A percentile compares a stretch with the other conserved stretches of the same genome.
These are phyloP conservation scores for Colletotrichum tabaci DNA, from an alignment of 2,329 filamentous ascomycete species.

Conservation along the genomic window DNA sequence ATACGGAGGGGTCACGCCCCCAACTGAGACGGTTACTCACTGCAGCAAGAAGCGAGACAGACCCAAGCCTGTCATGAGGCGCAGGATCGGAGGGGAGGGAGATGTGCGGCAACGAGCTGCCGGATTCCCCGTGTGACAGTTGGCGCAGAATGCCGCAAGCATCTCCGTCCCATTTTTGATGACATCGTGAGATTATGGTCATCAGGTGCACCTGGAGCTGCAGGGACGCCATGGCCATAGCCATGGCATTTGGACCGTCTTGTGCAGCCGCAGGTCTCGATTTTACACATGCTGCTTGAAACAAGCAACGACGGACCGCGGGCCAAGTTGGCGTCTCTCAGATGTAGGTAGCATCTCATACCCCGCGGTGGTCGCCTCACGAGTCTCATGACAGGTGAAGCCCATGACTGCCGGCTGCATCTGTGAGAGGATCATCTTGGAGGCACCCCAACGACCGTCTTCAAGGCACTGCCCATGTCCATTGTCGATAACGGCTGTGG, in stretches of 20 bases:
- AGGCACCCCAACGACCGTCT: slow-evolving; percentile 2
- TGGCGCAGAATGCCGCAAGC: slow-evolving; percentile 11
- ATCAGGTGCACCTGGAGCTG: slow-evolving; percentile 16
- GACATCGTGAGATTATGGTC: slow-evolving; percentile 29
- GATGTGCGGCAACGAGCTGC: slow-evolving; percentile 11
- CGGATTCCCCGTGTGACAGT: slow-evolving; percentile 18
- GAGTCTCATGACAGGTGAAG: slow-evolving; percentile 28
- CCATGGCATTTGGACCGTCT: slow-evolving; percentile 5
- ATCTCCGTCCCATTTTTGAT: background rate
- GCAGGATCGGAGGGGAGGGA: slow-evolving; percentile 16
- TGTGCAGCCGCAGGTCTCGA: slow-evolving; percentile 2
- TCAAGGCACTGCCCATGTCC: background rate
- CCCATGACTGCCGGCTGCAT: slow-evolving; percentile 17
- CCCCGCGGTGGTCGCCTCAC: slow-evolving; percentile 8
- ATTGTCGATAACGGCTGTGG: slow-evolving; percentile 13
- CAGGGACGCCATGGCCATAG: slow-evolving; percentile 1
- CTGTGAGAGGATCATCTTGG: background rate
- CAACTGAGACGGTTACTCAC: slow-evolving; percentile 7
- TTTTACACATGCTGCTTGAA: slow-evolving; percentile 28
- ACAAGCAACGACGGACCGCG: slow-evolving; percentile 21
- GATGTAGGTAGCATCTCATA: slow-evolving; percentile 1
- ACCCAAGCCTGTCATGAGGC: slow-evolving; percentile 19
- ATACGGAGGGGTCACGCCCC: slow-evolving; percentile 27
- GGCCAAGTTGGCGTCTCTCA: slow-evolving; percentile 1
- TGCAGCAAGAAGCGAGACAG: slow-evolving; percentile 10